Conservation (phyloP, 805 yeast species). For the Metschnikowia kofuensis region DNA sequence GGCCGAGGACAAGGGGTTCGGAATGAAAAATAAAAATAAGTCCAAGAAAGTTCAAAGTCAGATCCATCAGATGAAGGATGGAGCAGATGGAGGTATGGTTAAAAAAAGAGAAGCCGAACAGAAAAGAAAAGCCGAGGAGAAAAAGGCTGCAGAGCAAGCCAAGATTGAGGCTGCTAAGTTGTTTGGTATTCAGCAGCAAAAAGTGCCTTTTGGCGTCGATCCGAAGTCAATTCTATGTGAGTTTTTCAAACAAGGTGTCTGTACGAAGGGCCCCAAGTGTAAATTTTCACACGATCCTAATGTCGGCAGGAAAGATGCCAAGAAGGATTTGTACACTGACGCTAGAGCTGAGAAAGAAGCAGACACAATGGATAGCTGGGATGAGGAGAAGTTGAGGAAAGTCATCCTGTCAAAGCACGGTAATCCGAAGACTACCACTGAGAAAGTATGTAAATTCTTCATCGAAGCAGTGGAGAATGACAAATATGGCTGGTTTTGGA, state of each 20-base stretch:
- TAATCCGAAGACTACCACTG: conserved; percentile 90
- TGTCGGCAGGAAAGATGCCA: conserved; percentile 82
- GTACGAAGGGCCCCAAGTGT: conserved; percentile 83
- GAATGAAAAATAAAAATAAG: conserved; percentile 92
- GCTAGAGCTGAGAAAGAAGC: conserved; percentile 67
- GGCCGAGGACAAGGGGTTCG: conserved; percentile 88
- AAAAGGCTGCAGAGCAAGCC: conserved; percentile 88
- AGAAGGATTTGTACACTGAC: conserved; percentile 91
- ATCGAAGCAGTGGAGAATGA: conserved; percentile 97
- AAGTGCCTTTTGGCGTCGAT: conserved; percentile 95
- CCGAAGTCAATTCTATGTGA: conserved; percentile 93
- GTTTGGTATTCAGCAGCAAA: conserved; percentile 70
- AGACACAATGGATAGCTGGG: conserved; percentile 97
- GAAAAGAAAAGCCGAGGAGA: conserved; percentile 67
- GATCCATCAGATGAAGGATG: conserved; percentile 41
- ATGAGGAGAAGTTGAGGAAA: conserved; percentile 85
- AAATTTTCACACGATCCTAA: conserved; percentile 88
- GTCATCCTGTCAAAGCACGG: conserved; percentile 93
- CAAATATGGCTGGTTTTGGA: conserved; percentile 99
- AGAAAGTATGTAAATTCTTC: conserved; percentile 88
- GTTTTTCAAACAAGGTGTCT: conserved; percentile 79
- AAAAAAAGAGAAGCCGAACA: conserved; percentile 75
- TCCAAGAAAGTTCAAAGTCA: conserved; percentile 81
- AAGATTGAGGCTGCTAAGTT: conserved; percentile 82
- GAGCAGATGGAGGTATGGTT: conserved; percentile 46